Base-by-base conservation (phyloP, 2,329 filamentous ascomycete genomes). In the Cladosporium sp. region DNA sequence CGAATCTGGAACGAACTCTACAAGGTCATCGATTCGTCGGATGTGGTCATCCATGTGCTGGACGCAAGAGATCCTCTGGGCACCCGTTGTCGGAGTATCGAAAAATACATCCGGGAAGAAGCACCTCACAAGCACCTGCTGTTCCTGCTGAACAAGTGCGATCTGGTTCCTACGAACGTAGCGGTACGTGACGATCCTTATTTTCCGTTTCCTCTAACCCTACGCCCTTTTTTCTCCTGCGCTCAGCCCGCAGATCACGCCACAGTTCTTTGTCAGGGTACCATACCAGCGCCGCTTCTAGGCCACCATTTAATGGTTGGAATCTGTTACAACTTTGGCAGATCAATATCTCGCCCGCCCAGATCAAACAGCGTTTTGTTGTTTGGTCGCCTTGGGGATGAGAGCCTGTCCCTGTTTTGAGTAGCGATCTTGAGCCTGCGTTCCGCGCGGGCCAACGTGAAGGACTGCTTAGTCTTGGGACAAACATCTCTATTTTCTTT, bases 321-420 rank as follows among this genome's bases (percentile, higher is more conserved):
- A 74, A 74, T 89, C 91, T 95, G 93, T 98, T 98, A 98, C 88
- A 89, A 86, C 86, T 83, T 89, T 96, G 93, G 93, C 85, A 97
- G 82, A 98, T 84, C 72, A 77, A 96, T 78, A 78, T 78, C 77
- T 75, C 51, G 79, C 84, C 79, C 77, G 76, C 77, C 76, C 81
- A 84, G 87, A 86, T 69, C 76, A 77, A 78, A 77, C 80, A 78
- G 87, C 90, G 91, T 97, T 84, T 89, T 97, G 93, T 88, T 79
- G 75, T 75, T 19, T 43, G 80, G 76, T 78, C 89, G 87, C 78
- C 77, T 83, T 84, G 82, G 50, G 79, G 85, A 80, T 76, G 53
- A 57, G 75, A 74, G 79, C 79, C 80, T 74, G 78, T 93, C 89
- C 85, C 86, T 87, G 85, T 84, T 89, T 86, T 89, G 92, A 97